phyloP scores from a whole-genome alignment of 2,329 filamentous ascomycete species.

The Aspergillus sclerotialis region DNA sequence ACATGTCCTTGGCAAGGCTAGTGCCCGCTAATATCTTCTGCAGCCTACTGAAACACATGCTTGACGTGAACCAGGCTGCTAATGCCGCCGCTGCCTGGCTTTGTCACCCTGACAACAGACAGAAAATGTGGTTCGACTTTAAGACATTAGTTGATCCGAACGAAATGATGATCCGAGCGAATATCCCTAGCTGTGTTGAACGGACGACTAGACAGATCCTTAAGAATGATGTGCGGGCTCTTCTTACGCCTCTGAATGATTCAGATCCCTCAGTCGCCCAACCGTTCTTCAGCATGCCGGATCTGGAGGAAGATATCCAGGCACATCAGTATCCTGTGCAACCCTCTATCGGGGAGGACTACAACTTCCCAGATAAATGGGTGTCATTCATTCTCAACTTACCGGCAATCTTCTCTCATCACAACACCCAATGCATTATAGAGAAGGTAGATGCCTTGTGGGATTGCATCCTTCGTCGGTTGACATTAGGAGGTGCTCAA shows the following conservation, averaged over 20 bases:
- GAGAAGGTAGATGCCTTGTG: slow-evolving; percentile 38
- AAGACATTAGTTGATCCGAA: slow-evolving; percentile 32
- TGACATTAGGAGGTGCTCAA: slow-evolving; percentile 38
- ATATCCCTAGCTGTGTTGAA: slow-evolving; percentile 34
- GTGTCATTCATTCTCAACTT: slow-evolving; percentile 38
- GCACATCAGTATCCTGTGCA: slow-evolving; percentile 31
- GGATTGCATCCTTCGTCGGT: slow-evolving; percentile 37
- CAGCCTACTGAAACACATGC: slow-evolving; percentile 73
- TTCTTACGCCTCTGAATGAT: slow-evolving; percentile 35
- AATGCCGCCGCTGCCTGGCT: slow-evolving; percentile 92
- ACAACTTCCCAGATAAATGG: slow-evolving; percentile 45
- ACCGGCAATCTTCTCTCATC: slow-evolving; percentile 31
- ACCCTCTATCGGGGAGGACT: slow-evolving; percentile 29
- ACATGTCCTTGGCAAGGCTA: slow-evolving; percentile 81
- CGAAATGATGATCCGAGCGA: slow-evolving; percentile 35
- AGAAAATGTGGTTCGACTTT: slow-evolving; percentile 93
- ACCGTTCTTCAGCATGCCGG: slow-evolving; percentile 28
- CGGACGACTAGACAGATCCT: slow-evolving; percentile 31
- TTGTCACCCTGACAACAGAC: slow-evolving; percentile 78
- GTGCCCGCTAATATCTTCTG: slow-evolving; percentile 85
- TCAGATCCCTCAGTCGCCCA: slow-evolving; percentile 20
- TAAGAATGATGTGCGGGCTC: slow-evolving; percentile 37
- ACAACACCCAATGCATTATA: slow-evolving; percentile 39
- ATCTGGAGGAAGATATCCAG: slow-evolving; percentile 22
- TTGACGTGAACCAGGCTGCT: slow-evolving; percentile 87